These are phyloP conservation scores for Aspergillus nomiae DNA, from an alignment of 2,329 filamentous ascomycete genomes.

Conservation along the genomic window DNA sequence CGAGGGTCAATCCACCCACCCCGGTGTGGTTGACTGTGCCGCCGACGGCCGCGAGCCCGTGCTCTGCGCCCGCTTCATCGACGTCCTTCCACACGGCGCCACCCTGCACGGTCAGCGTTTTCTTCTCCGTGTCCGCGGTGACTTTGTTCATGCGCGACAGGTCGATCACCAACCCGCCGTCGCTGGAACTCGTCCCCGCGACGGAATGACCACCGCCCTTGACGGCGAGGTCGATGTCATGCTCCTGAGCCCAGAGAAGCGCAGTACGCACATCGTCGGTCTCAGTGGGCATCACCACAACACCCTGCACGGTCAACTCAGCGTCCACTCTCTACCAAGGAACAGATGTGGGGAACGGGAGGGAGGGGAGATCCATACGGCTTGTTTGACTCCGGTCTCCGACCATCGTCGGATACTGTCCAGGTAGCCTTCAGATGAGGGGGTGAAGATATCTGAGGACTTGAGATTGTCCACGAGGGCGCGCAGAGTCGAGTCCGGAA, in stretches of 20 bases:
- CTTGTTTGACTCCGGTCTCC: constrained; percentile 32
- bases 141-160: constrained; percentile 56
- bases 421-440: constrained; percentile 25
- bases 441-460: constrained; percentile 21
- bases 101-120: constrained; percentile 54
- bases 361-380: constrained; percentile 21
- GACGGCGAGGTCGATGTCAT: constrained; percentile 30
- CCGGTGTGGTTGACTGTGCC: constrained; percentile 66
- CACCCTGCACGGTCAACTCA: constrained; percentile 35
- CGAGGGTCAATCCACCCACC: constrained; percentile 60
- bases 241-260: constrained; percentile 48
- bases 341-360: neutral
- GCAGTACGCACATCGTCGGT: constrained; percentile 45
- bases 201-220: constrained; percentile 50
- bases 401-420: constrained; percentile 32
- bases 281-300: constrained; percentile 47
- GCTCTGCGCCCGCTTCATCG: constrained; percentile 53
- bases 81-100: constrained; percentile 60
- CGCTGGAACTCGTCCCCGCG: constrained; percentile 54
- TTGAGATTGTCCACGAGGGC: constrained; percentile 12
- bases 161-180: constrained; percentile 61
- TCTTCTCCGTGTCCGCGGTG: constrained; percentile 48
- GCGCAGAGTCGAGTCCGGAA: constrained; percentile 11
- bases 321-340: neutral
- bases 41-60: constrained; percentile 61